A percentile compares a stretch with the other conserved stretches of the same genome.
Evolutionary conservation across 495 filamentous ascomycete genomes (phyloP).

Genomic region (Neurospora sp.): DNA sequence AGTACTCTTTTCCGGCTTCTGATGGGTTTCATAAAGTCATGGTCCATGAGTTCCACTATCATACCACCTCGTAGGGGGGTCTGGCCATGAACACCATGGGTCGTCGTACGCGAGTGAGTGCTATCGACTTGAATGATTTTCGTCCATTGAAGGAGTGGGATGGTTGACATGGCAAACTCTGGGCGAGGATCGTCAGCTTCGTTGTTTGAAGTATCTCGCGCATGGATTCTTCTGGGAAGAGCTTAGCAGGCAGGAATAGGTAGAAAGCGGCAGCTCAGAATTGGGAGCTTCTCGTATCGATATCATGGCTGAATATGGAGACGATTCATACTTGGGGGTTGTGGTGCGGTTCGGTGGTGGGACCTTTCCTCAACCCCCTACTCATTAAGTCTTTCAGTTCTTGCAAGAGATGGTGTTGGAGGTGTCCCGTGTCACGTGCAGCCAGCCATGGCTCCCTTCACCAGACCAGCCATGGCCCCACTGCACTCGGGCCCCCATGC

Average conservation of each 20-base stretch:
- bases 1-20: neutral
- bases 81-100: neutral
- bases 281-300: neutral
- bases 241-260: neutral
- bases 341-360: too few species aligned
- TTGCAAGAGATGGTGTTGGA: neutral
- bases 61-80: neutral
- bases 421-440: too few species aligned
- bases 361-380: too few species aligned
- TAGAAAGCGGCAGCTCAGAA: neutral
- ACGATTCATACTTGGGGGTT: neutral
- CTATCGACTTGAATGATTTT: neutral
- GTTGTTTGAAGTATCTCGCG: neutral
- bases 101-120: neutral
- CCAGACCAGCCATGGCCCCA: too few species aligned
- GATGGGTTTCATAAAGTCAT: neutral
- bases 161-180: neutral
- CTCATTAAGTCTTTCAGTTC: too few species aligned
- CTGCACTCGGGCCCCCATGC: too few species aligned
- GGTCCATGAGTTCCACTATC: neutral
- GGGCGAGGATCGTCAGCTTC: neutral
- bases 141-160: neutral
- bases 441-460: too few species aligned
- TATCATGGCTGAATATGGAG: neutral
- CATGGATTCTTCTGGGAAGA: neutral